Evolutionary conservation across 129 eudicot genomes (phyloP).

Genomic region (Daucus carota): DNA sequence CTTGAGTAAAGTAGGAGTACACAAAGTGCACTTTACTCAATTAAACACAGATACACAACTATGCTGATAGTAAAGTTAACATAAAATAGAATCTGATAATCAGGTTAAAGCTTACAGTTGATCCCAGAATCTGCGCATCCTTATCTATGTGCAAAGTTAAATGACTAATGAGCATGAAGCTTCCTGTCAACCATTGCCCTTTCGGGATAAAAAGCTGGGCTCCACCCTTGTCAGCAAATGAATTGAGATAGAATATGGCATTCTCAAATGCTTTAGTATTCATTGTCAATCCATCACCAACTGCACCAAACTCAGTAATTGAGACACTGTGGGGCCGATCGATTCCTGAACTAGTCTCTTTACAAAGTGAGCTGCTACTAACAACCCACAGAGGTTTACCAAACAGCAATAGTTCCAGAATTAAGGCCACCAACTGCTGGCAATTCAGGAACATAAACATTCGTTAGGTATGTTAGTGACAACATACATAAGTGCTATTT

Average conservation of each 20-base stretch:
- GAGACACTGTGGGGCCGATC: conserved; percentile 17
- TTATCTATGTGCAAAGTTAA: conserved; percentile 10
- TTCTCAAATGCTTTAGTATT: conserved; percentile 16
- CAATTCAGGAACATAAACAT: neutral
- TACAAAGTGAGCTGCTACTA: conserved; percentile 7
- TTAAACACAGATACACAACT: neutral
- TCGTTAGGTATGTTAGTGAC: neutral
- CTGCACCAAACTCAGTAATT: conserved; percentile 16
- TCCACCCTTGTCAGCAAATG: conserved; percentile 18
- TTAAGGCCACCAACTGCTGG: conserved; percentile 6
- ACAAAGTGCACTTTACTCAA: no score
- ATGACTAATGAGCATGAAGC: conserved; percentile 17
- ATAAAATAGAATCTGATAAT: neutral
- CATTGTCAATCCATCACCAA: conserved; percentile 16
- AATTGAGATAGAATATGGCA: conserved; percentile 17
- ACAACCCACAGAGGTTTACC: conserved; percentile 1
- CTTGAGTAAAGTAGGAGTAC: no score
- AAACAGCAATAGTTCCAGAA: conserved; percentile 7
- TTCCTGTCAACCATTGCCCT: conserved; percentile 20
- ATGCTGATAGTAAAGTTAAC: neutral
- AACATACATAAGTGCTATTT: neutral
- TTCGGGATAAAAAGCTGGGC: conserved; percentile 15
- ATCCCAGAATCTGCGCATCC: conserved; percentile 13
- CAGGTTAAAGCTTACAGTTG: conserved; percentile 2
- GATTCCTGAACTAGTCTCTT: conserved; percentile 4